Base-by-base conservation (phyloP, 306 rosid species). In the Cicer pinnatifidum region DNA sequence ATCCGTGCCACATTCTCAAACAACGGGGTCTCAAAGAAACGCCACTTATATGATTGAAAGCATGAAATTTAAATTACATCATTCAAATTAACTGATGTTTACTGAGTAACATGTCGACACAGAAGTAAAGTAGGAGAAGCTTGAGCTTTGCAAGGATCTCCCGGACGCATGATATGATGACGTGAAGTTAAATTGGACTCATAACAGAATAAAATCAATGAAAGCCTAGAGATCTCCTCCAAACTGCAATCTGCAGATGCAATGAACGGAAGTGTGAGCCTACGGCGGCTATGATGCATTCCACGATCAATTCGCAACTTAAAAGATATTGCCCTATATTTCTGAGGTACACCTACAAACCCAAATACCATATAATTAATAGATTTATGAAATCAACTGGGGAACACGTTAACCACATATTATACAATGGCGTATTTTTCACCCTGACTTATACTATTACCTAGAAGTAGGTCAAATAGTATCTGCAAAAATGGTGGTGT, bases 401-500 rank as follows among this genome's bases (percentile, higher is more conserved):
- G 11, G 58, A 8, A 7, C 17, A 52, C 8, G 58, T 52, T 52
- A 52, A 51, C 57, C 57, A 51, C 46, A 11, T 40, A 33, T 8
- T 56, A 23, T 23, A 58, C 64, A 58, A 58, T 39, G 9, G 1
- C 11, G 54, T 35, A 75, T 8, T 37, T 75, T 75, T 40, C 46
- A 15, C 57, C 58, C 71, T 51, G 68, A 46, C 51, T 58, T 41
- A 12, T 33, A 47, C 4, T 15, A 6, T 20, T 28, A 28, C 67
- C 1, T 28, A 23, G 33, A 23, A 23, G 9, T 13, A 23, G 72
- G 8, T 15, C n/a, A 8, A 50, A 71, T 43, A 28, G 58, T 40
- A 41, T 53, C 77, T 71, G 82, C 70, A 41, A 71, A 78, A 47
- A 63, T 3, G 33, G 59, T 3, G 4, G 59, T 3, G 4, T 3